Evolutionary conservation across 345 rosid species (phyloP).

Genomic region (Litchi chinensis): DNA sequence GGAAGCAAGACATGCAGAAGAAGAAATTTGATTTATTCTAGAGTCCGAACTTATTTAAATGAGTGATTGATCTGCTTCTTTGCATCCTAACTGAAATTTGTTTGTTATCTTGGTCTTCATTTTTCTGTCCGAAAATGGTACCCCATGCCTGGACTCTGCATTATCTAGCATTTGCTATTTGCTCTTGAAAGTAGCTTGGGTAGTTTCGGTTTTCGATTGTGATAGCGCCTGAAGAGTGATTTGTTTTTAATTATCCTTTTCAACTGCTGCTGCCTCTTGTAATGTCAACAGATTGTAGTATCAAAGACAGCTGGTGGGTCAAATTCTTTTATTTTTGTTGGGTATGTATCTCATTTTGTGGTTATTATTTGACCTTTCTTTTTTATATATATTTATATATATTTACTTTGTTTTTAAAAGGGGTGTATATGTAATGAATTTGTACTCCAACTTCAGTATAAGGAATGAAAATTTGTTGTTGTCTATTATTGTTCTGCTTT

Average conservation of each 20-base stretch:
- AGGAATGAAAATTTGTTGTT: slow-evolving; percentile 28
- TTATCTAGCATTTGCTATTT: slow-evolving; percentile 26
- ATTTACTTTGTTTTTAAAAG: slow-evolving; percentile 17
- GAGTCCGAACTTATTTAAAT: slow-evolving; percentile 15
- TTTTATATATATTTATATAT: background rate
- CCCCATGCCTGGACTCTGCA: slow-evolving; percentile 23
- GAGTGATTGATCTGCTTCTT: slow-evolving; percentile 24
- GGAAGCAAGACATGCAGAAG: slow-evolving; percentile 98
- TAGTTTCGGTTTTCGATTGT: slow-evolving; percentile 31
- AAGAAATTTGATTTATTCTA: slow-evolving; percentile 81
- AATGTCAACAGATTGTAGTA: slow-evolving; percentile 37
- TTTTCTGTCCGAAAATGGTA: slow-evolving; percentile 12
- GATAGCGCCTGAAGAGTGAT: slow-evolving; percentile 43
- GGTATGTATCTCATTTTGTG: slow-evolving; percentile 34
- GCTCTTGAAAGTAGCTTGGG: slow-evolving; percentile 23
- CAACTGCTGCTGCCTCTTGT: slow-evolving; percentile 27
- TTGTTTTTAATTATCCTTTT: slow-evolving; percentile 3
- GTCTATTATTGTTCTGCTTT: background rate
- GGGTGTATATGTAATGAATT: slow-evolving; percentile 37
- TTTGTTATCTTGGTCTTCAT: slow-evolving; percentile 16
- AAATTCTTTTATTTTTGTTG: slow-evolving; percentile 38
- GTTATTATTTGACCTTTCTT: slow-evolving; percentile 18
- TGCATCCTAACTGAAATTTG: slow-evolving; percentile 18
- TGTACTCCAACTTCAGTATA: slow-evolving; percentile 24
- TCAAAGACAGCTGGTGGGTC: slow-evolving; percentile 28